Base-by-base conservation (phyloP, 768 basidiomycete species). In the Amylocystis lapponica region DNA sequence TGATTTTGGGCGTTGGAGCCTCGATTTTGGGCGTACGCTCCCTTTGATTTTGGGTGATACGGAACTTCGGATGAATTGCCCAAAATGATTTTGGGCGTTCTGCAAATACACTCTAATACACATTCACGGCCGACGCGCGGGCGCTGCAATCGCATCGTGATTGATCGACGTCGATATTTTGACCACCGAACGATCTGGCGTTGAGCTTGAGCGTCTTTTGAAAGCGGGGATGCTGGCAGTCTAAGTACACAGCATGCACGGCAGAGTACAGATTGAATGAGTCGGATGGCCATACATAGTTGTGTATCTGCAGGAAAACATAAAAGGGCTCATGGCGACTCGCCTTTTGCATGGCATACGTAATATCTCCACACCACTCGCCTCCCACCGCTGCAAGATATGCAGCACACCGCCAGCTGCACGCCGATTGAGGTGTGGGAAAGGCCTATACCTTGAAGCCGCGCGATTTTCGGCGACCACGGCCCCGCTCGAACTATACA, bases 381-480 rank as follows among this genome's bases (percentile, higher is more conserved):
- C 39, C 39, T 16, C 12, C 39, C 29, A 31, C n/a, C 39, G 16
- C 17, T 27, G 22, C 6, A 20, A 25, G 6, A 33, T 19, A 33
- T 7, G n/a, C 32, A 27, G 41, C 25, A 17, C 21, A 33, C 32
- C 31, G 33, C 39, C 27, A 14, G 27, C 59, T 42, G 43, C 48
- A 50, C 53, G 58, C 56, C 56, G 56, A 49, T 66, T 66, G 64
- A 67, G 61, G 25, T 16, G 38, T 43, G 38, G 39, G 54, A 55
- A 51, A 55, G 14, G 53, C 57, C 78, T 85, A 92, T 51, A 93
- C 86, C 77, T 93, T 94, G 89, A 93, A 94, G 57, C 89, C 91
- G 69, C 86, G 86, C 44, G 90, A 93, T 81, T 91, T 89, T 87
- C 95, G 82, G 79, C 95, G 89, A 76, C 95, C 95, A 81, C 95